Base-by-base conservation (phyloP, 148 eudicot genomes). In the Hydrangea macrophylla region DNA sequence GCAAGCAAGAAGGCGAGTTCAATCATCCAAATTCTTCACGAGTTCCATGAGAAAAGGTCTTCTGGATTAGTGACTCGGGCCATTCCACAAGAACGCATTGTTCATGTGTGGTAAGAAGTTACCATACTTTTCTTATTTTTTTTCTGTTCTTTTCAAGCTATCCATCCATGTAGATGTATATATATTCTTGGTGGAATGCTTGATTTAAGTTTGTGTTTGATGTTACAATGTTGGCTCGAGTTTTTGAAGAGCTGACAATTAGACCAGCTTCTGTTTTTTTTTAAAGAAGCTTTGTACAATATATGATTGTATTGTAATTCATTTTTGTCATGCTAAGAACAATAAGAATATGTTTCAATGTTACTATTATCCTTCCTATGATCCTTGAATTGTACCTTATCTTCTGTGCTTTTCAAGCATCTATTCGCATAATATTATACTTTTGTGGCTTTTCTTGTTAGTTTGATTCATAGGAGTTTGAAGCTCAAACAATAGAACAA, bases 1-100 rank as follows among this genome's bases (percentile, higher is more conserved):
- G 83, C 85, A 1, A 83, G 83, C 45, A 88, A 84, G 76, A 93
- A 86, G 75, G 95, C 96, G 0, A 78, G 84, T 42, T 75, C 89
- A 5, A 76, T 94, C 55, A 86, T 94, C 48, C 66, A 80, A 33
- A 75, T 88, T 68, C 72, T 94, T 9, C 97, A 83, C n/a, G 76
- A 85, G 22, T 85, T 72, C 70, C 70, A 89, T 0, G 96, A 86
- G 67, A 86, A 76, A 74, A 79, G 80, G 57, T 79, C 86, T 0
- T 25, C 59, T 20, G 66, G 42, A 20, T 48, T 73, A 35, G 53
- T 73, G 63, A 56, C 65, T 81, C 83, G 62, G 35, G 79, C 45
- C 70, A 71, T 82, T 60, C 81, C 80, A 56, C 87, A 17, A 9
- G 90, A 75, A 37, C 84, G 57, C 60, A 85, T 80, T 78, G 78